phyloP scores from a whole-genome alignment of 305 asterid species.

The Plantago lanceolata region DNA sequence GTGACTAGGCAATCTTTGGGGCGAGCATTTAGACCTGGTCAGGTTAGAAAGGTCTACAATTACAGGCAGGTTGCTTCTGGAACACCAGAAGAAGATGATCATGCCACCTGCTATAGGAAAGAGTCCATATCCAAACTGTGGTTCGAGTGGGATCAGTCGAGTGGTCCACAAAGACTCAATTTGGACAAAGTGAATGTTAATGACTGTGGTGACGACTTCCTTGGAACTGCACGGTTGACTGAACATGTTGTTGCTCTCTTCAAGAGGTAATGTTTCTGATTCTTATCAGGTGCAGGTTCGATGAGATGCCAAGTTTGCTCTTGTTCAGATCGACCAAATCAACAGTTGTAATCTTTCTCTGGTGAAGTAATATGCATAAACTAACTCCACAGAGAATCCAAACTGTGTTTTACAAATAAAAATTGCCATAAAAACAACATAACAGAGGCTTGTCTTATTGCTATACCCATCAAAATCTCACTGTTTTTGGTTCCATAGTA shows the following conservation, averaged over 20 bases:
- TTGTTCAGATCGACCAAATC: neutral
- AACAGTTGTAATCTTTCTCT: too few species aligned
- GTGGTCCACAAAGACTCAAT: slow-evolving; percentile 50
- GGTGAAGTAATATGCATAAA: too few species aligned
- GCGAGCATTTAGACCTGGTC: slow-evolving; percentile 97
- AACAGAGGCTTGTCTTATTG: neutral
- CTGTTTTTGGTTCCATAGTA: slow-evolving; percentile 1
- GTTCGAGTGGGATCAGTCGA: slow-evolving; percentile 86
- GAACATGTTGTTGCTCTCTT: slow-evolving; percentile 57
- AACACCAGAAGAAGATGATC: slow-evolving; percentile 86
- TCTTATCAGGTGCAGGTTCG: slow-evolving; percentile 33
- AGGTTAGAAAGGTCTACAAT: slow-evolving; percentile 63
- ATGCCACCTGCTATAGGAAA: slow-evolving; percentile 74
- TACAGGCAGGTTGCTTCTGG: slow-evolving; percentile 72
- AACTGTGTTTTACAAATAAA: too few species aligned
- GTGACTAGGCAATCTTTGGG: slow-evolving; percentile 97
- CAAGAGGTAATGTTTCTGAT: slow-evolving; percentile 40
- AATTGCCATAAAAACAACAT: too few species aligned
- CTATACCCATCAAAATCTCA: slow-evolving; percentile 5
- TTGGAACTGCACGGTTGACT: slow-evolving; percentile 56
- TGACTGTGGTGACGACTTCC: slow-evolving; percentile 53
- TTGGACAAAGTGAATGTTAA: slow-evolving; percentile 57
- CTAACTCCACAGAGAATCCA: too few species aligned
- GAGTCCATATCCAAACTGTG: slow-evolving; percentile 94
- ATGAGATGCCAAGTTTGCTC: slow-evolving; percentile 1